Base-by-base conservation (phyloP, 306 rosid species). In the Elaeagnus macrophylla region DNA sequence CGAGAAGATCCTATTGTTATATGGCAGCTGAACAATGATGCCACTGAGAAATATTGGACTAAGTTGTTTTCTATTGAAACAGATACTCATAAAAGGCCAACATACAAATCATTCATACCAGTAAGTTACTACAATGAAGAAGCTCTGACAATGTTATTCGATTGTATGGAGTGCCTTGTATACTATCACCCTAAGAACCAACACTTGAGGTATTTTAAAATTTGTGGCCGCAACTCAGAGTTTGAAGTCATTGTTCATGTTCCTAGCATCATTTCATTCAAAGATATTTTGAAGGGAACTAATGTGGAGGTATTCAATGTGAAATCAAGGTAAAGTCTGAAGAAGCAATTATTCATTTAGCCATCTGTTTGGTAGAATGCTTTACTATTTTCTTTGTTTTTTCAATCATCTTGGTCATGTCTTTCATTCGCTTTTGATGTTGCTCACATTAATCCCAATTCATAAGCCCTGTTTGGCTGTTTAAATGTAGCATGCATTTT, bases 321-420 rank as follows among this genome's bases (percentile, higher is more conserved):
- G 15, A 36, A 48, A 5, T 60, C 47, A 19, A 49, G 65, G 65
- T 60, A 58, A 15, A n/a, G n/a, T n/a, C n/a, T n/a, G n/a, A n/a
- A n/a, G n/a, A n/a, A n/a, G n/a, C n/a, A n/a, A n/a, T n/a, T n/a
- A n/a, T n/a, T n/a, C n/a, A n/a, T n/a, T n/a, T n/a, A n/a, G n/a
- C n/a, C n/a, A n/a, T n/a, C n/a, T n/a, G n/a, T n/a, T n/a, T n/a
- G n/a, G n/a, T n/a, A n/a, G n/a, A n/a, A n/a, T n/a, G n/a, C n/a
- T n/a, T n/a, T n/a, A n/a, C n/a, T n/a, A n/a, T n/a, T n/a, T n/a
- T n/a, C n/a, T n/a, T n/a, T n/a, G n/a, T n/a, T n/a, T n/a, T n/a
- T n/a, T n/a, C n/a, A n/a, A n/a, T n/a, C n/a, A n/a, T n/a, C n/a
- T n/a, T n/a, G n/a, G n/a, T n/a, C n/a, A n/a, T n/a, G n/a, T n/a